Evolutionary conservation across 2,329 filamentous ascomycete genomes (phyloP), one percentile per base, ranked within the genome.

Genomic region (Apiospora koreana): DNA sequence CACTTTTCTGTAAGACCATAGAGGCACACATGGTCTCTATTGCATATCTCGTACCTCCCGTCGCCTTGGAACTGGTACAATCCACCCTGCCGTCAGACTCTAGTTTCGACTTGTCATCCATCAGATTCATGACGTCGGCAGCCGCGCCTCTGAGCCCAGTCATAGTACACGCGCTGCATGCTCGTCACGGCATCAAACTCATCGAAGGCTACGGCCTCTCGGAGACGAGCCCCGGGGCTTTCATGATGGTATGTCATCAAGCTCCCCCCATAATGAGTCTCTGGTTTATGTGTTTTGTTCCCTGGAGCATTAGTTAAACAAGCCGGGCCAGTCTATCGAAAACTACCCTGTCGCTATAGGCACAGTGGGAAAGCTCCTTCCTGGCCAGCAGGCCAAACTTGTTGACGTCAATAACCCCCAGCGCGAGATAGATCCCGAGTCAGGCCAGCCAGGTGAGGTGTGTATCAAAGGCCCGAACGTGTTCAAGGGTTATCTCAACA

Each of bases 401-500:
- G 10, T 58, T 25, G 50, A 35, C 50, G 50, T 58, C 50, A 14
- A 31, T 21, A 18, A n/a, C 21, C 21, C 50, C 25, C 31, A 21
- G 16, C 28, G 50, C 28, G 50, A 58, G 16, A 35, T 58, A 21
- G 7, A n/a, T 58, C 2, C 50, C 28, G 50, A 35, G 14, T 21
- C 50, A 31, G 25, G 28, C 28, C 28, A 89, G 75, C 83, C 86
- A 4, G 93, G 93, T 38, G 92, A 95, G 80, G 83, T 96, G 25
- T 94, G 91, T 88, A 84, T 95, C 7, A 85, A 87, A 1, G 92
- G 88, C 0, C 93, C 92, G 3, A 93, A 89, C 48, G 82, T 95
- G 58, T 91, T 94, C 87, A 89, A 88, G 71, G 91, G 92, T 8
- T 97, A 97, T 80, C 95, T 92, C 91, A 84, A 86, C 54, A 93